Percentiles rank a stretch among this genome's conserved stretches.
Conservation (phyloP, 1,284 basidiomycete genomes). For the Ustilago crameri region DNA sequence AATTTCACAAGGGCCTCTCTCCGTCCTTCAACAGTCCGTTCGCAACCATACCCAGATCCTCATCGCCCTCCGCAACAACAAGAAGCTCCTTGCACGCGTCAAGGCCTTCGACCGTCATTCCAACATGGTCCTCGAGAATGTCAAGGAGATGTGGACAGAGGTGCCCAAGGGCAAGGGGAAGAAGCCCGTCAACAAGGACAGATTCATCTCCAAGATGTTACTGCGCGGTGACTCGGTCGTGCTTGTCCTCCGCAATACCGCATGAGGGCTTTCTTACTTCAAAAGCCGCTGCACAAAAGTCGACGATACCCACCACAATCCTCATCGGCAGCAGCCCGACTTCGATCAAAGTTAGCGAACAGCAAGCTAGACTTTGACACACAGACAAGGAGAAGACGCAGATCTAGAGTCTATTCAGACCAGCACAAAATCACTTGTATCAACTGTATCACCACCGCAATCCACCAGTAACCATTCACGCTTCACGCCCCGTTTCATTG, state of each 20-base stretch:
- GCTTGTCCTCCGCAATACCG: constrained; percentile 51
- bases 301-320: constrained; percentile 4
- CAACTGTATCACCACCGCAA: constrained; percentile 10
- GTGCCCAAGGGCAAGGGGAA: constrained; percentile 97
- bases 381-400: not conserved
- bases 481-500: not conserved
- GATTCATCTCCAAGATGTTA: constrained; percentile 99
- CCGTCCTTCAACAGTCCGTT: constrained; percentile 97
- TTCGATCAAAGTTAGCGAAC: no score
- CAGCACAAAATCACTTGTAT: constrained; percentile 1
- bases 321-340: not conserved
- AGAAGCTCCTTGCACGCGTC: constrained; percentile 94
- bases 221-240: constrained; percentile 67
- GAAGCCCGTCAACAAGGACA: constrained; percentile 90
- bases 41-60: constrained; percentile 97
- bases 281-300: not conserved
- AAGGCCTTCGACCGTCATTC: constrained; percentile 99
- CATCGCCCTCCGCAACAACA: constrained; percentile 97
- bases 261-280: constrained; percentile 7
- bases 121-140: constrained; percentile 81
- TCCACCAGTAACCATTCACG: not conserved
- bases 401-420: not conserved
- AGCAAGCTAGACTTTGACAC: not conserved
- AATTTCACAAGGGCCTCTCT: constrained; percentile 79
- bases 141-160: constrained; percentile 93